Conservation (phyloP, 1,284 basidiomycete species). For the Cryptococcus sp. region DNA sequence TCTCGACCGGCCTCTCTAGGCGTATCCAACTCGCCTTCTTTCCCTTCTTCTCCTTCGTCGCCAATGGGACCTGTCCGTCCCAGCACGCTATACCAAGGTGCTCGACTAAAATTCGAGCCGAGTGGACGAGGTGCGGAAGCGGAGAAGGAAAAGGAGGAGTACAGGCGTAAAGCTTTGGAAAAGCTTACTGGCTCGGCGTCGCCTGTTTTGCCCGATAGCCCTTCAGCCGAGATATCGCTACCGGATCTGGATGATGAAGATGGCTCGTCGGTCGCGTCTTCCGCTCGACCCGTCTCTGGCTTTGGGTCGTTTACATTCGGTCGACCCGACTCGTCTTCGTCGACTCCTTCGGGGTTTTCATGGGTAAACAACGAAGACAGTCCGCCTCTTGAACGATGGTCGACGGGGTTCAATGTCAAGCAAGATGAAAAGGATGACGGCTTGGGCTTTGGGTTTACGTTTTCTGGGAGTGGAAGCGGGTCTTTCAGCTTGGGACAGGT, state of each 20-base stretch:
- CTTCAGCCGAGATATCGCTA: conserved; percentile 27
- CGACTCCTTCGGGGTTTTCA: conserved; percentile 14
- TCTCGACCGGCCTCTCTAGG: conserved; percentile 33
- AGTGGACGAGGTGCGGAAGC: conserved; percentile 37
- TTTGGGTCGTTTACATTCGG: conserved; percentile 20
- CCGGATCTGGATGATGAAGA: conserved; percentile 43
- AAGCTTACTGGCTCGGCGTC: conserved; percentile 32
- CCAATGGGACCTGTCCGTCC: neutral
- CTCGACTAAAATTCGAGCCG: conserved; percentile 41
- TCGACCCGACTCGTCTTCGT: conserved; percentile 23
- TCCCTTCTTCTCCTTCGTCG: conserved; percentile 26
- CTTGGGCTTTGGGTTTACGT: conserved; percentile 22
- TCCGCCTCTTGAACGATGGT: conserved; percentile 15
- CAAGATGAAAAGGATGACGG: conserved; percentile 23
- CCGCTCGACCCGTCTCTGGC: conserved; percentile 31
- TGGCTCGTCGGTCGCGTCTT: conserved; percentile 23
- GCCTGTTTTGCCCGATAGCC: conserved; percentile 3
- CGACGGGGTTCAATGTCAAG: conserved; percentile 13
- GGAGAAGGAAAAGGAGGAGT: conserved; percentile 41
- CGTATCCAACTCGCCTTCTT: conserved; percentile 27
- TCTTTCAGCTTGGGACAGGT: conserved; percentile 2
- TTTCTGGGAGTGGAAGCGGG: conserved; percentile 2
- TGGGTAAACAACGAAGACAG: conserved; percentile 23
- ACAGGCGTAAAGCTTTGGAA: conserved; percentile 36
- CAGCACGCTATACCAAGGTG: conserved; percentile 14